Percentiles rank a stretch among this genome's conserved stretches.
These are phyloP conservation scores for Hyaloraphidium curvatum DNA, from an alignment of 192 early-diverging fungal species.

Conservation along the genomic window DNA sequence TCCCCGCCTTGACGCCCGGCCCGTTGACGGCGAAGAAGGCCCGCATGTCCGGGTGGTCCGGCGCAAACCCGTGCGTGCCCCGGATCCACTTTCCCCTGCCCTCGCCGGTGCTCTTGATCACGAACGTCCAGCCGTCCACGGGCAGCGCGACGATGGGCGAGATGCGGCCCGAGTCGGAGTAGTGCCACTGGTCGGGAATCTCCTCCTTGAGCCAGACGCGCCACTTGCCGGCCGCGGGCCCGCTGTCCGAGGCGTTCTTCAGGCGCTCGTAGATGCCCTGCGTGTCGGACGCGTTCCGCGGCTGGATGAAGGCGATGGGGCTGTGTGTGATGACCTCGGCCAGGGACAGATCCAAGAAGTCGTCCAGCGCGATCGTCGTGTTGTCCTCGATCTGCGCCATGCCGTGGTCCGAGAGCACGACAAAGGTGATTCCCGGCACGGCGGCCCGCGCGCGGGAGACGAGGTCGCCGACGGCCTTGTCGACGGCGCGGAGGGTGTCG, in stretches of 20 bases:
- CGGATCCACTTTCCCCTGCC: conserved; percentile 6
- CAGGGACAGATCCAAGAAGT: no score
- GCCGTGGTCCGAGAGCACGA: conserved; percentile 9
- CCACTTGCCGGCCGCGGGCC: not conserved
- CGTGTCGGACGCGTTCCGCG: no score
- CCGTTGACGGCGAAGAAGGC: conserved; percentile 68
- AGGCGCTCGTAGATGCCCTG: not conserved
- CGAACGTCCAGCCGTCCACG: conserved; percentile 39
- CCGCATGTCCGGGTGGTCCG: conserved; percentile 52
- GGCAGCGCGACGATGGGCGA: conserved; percentile 54
- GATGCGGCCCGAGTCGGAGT: conserved; percentile 38
- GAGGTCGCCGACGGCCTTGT: not conserved
- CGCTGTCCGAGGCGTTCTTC: not conserved
- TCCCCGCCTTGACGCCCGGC: conserved; percentile 29
- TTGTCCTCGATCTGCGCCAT: not conserved
- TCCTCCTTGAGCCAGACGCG: conserved; percentile 48
- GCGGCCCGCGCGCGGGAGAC: not conserved
- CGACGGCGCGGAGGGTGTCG: conserved; percentile 1
- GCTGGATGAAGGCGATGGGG: no score
- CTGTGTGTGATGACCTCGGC: no score
- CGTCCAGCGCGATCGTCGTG: not conserved
- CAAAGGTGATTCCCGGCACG: not conserved
- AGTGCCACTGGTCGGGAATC: conserved; percentile 54
- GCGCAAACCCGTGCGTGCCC: conserved; percentile 77
- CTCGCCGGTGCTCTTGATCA: conserved; percentile 13